Conservation (phyloP, 352 stramenopile species). For the Globisporangium yorkense region DNA sequence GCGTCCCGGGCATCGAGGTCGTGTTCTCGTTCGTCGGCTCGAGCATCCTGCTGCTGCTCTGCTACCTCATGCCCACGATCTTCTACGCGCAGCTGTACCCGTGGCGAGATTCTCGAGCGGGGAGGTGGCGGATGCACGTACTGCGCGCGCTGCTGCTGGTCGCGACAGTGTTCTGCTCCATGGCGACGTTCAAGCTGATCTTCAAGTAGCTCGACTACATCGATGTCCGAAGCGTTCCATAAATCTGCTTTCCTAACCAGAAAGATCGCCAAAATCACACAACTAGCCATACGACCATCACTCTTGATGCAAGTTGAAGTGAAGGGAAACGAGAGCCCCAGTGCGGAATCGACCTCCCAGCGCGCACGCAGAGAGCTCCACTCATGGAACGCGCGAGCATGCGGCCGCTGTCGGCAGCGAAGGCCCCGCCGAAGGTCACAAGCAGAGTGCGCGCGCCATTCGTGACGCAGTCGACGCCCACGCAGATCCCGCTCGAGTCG, state of each 20-base stretch:
- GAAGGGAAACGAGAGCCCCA: neutral
- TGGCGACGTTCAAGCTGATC: slow-evolving; percentile 44
- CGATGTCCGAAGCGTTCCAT: neutral
- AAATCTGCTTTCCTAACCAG: no score
- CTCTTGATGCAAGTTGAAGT: slow-evolving; percentile 2
- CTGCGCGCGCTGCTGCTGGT: slow-evolving; percentile 27
- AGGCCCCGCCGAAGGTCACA: neutral
- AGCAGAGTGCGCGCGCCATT: neutral
- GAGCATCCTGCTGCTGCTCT: slow-evolving; percentile 65
- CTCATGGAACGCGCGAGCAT: neutral
- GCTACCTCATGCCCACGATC: slow-evolving; percentile 60
- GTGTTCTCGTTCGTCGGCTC: slow-evolving; percentile 76
- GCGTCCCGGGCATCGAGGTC: slow-evolving; percentile 53
- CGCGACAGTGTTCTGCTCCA: slow-evolving; percentile 46
- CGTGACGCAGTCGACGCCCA: slow-evolving; percentile 1
- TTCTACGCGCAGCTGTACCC: slow-evolving; percentile 49
- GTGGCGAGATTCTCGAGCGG: slow-evolving; percentile 26
- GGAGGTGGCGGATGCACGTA: slow-evolving; percentile 20
- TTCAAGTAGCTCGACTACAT: slow-evolving; percentile 6
- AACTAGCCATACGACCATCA: neutral
- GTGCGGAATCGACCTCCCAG: neutral
- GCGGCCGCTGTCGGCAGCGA: neutral
- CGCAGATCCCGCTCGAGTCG: slow-evolving; percentile 12
- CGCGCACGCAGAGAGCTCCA: neutral
- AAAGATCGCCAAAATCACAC: neutral